A percentile compares a stretch with the other conserved stretches of the same genome.
Evolutionary conservation across 1,284 basidiomycete species (phyloP).

Genomic region (Irpex lacteus): DNA sequence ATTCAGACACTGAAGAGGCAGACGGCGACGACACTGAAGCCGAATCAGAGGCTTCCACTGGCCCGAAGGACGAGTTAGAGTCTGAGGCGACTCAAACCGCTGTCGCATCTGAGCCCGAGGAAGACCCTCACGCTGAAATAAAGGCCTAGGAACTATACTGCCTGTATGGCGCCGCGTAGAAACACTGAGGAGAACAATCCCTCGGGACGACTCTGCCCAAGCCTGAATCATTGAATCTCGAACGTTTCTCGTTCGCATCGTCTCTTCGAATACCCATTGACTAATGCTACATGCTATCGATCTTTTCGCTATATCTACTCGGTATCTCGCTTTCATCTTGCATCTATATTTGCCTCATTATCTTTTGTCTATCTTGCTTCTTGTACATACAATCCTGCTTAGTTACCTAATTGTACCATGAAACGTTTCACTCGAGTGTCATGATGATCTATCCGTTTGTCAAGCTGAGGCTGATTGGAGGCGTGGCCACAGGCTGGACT

Average conservation of each 20-base stretch:
- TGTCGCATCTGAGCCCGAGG: neutral
- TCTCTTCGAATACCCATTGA: neutral
- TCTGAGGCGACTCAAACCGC: neutral
- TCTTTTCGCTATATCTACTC: neutral
- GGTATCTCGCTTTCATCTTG: neutral
- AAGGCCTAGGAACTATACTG: neutral
- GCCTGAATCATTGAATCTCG: too few relatives aligned
- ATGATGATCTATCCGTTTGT: neutral
- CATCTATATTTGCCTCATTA: neutral
- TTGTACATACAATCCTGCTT: neutral
- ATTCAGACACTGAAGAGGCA: constrained; percentile 5
- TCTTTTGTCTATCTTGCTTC: neutral
- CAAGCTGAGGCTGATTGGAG: neutral
- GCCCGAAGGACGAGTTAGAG: constrained; percentile 3
- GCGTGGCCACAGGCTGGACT: neutral
- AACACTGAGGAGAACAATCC: too few relatives aligned
- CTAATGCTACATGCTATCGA: neutral
- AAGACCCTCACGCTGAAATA: neutral
- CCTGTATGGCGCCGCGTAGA: too few relatives aligned
- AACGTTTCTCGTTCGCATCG: too few relatives aligned
- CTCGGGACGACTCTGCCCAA: too few relatives aligned
- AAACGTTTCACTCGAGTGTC: neutral
- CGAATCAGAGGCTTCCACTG: constrained; percentile 5
- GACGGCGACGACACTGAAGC: constrained; percentile 9
- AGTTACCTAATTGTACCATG: neutral